Conservation (phyloP, 106 monocot genomes). For the Ottelia alismoides region DNA sequence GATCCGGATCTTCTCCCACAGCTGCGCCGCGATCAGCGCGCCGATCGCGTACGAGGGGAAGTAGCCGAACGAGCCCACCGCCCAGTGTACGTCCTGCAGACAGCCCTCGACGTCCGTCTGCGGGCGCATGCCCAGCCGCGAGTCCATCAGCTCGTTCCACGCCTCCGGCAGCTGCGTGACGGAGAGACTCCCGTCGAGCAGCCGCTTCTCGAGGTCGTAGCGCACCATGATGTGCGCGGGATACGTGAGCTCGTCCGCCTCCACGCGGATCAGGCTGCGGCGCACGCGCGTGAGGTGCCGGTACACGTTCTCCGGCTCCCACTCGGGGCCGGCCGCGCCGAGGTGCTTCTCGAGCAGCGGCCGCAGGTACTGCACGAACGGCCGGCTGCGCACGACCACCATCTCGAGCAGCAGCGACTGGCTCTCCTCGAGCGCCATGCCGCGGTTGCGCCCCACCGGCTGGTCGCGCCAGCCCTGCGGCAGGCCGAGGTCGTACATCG, state of each 20-base stretch:
- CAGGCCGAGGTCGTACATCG: too few species aligned
- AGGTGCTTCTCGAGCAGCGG: too few species aligned
- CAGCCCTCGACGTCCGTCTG: not conserved
- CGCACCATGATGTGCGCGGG: not conserved
- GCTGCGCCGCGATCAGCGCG: not conserved
- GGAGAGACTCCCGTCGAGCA: not conserved
- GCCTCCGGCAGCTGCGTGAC: not conserved
- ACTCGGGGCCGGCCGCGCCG: too few species aligned
- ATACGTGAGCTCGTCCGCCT: not conserved
- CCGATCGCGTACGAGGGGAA: not conserved
- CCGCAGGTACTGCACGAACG: too few species aligned
- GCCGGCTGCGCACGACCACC: too few species aligned
- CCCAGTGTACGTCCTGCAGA: not conserved
- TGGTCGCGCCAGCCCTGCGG: too few species aligned
- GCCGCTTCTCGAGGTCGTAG: not conserved
- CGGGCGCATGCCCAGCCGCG: not conserved
- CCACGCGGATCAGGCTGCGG: not conserved
- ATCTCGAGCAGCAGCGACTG: too few species aligned
- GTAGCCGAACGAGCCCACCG: not conserved
- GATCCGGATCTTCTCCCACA: not conserved
- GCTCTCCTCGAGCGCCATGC: too few species aligned
- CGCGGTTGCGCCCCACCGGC: too few species aligned
- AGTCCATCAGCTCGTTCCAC: not conserved
- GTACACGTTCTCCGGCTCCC: not conserved
- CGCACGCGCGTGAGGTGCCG: not conserved